Base-by-base conservation (phyloP, 2,329 filamentous ascomycete genomes). In the Fusarium sp. region DNA sequence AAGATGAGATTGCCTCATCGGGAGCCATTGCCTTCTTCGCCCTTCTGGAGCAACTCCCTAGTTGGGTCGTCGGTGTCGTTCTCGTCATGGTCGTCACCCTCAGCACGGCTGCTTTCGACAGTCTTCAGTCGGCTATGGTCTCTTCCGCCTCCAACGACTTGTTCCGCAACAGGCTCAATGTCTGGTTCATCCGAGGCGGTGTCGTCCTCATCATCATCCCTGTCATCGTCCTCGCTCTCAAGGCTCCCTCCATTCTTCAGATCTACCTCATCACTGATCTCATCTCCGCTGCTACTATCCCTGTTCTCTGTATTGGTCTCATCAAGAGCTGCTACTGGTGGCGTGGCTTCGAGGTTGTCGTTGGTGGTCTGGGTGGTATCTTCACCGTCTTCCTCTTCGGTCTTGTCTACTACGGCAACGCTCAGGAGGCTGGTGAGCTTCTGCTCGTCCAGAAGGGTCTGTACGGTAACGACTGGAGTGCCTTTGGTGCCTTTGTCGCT, bases 201-300 rank as follows among this genome's bases (percentile, higher is more conserved):
- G 93, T 97, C 29, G 89, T 96, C 1, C 80, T 93, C 18, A 78
- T 95, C 81, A 95, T 95, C 79, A 84, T 95, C 71, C 94, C 94
- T 3, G 89, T 92, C 61, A 89, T 95, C 14, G 89, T 94, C 29
- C 88, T 96, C 56, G 94, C 94, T 13, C 86, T 96, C 65, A 92
- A 92, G 80, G 91, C 91, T 9, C 93, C 93, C 2, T 92, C 90
- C 59, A 92, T 96, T 68, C 85, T 96, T 60, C 93, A 95, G 82
- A 95, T 96, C 81, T 96, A 94, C 85, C 88, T 96, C 73, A 94
- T 96, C 79, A 93, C 92, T 52, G 94, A 96, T 80, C 88, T 97
- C 9, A 89, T 97, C 68, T 94, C 93, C 18, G 92, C 94, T 2
- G 90, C 93, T 18, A 90, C 92, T 57, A 92, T 97, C 63, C 94